Base-by-base conservation (phyloP, 2,329 filamentous ascomycete species). In the Colletotrichum zoysiae region DNA sequence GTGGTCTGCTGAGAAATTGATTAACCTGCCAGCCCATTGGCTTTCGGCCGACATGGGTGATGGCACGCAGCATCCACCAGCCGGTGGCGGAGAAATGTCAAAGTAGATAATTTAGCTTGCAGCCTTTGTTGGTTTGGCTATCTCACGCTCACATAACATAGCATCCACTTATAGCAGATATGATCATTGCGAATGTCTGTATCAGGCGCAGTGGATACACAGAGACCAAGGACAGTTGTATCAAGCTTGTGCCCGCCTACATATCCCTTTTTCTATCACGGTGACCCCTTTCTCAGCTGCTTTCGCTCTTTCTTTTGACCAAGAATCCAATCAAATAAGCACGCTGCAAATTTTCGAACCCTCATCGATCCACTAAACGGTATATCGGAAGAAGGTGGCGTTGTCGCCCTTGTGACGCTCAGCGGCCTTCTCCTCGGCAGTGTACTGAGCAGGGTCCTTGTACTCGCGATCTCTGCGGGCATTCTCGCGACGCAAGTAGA, bases 401-500 rank as follows among this genome's bases (percentile, higher is more conserved):
- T 85, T 81, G 76, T 91, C 89, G 11, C 89, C 89, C 69, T 83
- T 82, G 73, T 90, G 84, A 42, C 84, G 80, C 81, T 91, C 87
- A 16, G 81, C 59, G 30, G 80, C 61, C 81, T 84, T 87, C 82
- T 90, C 87, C 74, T 87, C 86, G 53, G 83, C 79, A 2, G 86
- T 88, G 79, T 89, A 87, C 70, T 86, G 82, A 62, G 82, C 79
- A 3, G 83, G 84, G 14, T 81, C 79, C 78, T 88, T 85, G 77
- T 84, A 81, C 65, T 83, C 76, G 71, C 74, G 74, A 76, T 90
- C 87, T 18, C 89, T 83, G 60, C 87, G 83, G 5, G 81, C 79
- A 73, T 91, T 91, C 82, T 91, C 89, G 53, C 82, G 79, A 51
- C 86, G 83, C 35, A 88, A 85, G 79, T 89, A 90, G 38, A 84